These are phyloP conservation scores for Yamadazyma ubonensis DNA, from an alignment of 805 yeast species.

Conservation along the genomic window DNA sequence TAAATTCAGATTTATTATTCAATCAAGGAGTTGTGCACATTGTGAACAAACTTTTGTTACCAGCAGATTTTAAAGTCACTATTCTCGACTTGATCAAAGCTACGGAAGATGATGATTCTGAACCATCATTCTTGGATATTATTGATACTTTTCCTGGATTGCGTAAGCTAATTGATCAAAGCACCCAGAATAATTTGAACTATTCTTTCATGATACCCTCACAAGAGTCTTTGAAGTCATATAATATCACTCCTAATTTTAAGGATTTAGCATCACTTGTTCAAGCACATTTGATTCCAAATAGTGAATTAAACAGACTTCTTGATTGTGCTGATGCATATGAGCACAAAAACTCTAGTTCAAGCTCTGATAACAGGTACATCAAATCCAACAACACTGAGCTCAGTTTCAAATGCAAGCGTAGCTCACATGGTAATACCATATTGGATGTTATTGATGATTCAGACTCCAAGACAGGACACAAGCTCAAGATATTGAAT, in stretches of 20 bases:
- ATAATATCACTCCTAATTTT: constrained; percentile 47
- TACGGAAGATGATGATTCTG: constrained; percentile 39
- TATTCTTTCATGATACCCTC: constrained; percentile 75
- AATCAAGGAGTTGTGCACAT: constrained; percentile 86
- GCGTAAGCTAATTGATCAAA: constrained; percentile 39
- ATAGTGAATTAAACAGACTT: constrained; percentile 47
- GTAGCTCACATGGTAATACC: constrained; percentile 9
- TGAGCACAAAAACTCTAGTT: neutral
- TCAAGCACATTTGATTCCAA: constrained; percentile 67
- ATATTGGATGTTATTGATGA: constrained; percentile 10
- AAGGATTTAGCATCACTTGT: constrained; percentile 53
- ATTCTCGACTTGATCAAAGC: constrained; percentile 55
- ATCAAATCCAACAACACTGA: constrained; percentile 42
- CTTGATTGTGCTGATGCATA: constrained; percentile 40
- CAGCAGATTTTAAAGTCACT: constrained; percentile 52
- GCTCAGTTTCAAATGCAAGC: constrained; percentile 31
- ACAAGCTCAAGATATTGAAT: constrained; percentile 56
- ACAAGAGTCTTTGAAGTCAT: constrained; percentile 50
- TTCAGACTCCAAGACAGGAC: constrained; percentile 22
- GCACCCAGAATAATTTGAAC: constrained; percentile 21
- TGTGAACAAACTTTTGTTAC: constrained; percentile 54
- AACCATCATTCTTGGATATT: constrained; percentile 42
- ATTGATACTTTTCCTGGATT: constrained; percentile 45
- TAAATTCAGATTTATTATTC: constrained; percentile 66
- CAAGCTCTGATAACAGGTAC: neutral